These are phyloP conservation scores for Fraxinus baroniana DNA, from an alignment of 305 asterid species.

Conservation along the genomic window DNA sequence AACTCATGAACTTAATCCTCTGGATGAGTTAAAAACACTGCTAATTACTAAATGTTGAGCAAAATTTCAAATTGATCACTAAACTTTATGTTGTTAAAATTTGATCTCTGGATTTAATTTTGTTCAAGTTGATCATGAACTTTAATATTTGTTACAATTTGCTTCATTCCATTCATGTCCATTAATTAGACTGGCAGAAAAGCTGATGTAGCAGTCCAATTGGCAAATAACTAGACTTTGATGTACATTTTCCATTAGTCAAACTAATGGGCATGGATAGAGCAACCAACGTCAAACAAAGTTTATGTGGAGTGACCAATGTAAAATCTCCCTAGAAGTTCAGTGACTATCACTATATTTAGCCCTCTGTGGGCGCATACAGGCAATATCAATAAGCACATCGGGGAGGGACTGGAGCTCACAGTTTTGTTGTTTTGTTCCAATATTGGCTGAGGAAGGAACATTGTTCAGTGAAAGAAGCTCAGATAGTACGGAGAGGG, in stretches of 20 bases:
- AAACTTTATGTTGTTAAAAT: neutral
- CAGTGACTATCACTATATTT: neutral
- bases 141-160: neutral
- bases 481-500: constrained; percentile 47
- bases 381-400: neutral
- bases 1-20: constrained; percentile 3
- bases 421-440: constrained; percentile 36
- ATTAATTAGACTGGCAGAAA: neutral
- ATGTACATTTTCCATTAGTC: neutral
- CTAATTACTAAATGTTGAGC: neutral
- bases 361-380: neutral
- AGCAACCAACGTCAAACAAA: neutral
- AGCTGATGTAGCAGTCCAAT: neutral
- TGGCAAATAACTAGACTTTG: neutral
- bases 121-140: neutral
- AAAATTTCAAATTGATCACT: neutral
- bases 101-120: neutral
- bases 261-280: neutral
- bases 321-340: neutral
- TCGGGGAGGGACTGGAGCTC: constrained; percentile 28
- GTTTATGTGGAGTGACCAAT: neutral
- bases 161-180: neutral
- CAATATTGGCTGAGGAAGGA: constrained; percentile 32
- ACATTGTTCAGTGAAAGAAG: constrained; percentile 36
- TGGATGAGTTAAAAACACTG: no score